Evolutionary conservation across 345 rosid species (phyloP), one percentile per base, ranked within the genome.

Genomic region (Raphanus raphanistrum): DNA sequence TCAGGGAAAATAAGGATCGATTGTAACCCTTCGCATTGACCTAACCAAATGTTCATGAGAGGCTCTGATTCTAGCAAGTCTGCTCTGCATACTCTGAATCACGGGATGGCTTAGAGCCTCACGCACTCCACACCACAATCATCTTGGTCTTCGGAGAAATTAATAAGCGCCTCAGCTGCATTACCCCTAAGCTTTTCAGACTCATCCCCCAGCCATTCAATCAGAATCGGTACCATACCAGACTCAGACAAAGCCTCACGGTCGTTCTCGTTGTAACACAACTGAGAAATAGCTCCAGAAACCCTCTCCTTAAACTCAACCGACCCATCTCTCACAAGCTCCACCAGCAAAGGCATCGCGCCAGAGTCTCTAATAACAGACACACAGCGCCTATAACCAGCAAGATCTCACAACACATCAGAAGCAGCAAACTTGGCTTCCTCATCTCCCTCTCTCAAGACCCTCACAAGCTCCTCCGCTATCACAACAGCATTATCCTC

Each of bases 381-480:
- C 25, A 81, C 80, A 16, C 88, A 84, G 43, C 84, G 88, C 79
- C 83, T 84, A 78, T 85, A 84, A 35, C 86, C 81, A 0, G 86
- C 76, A 27, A 89, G 83, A 83, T 86, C 85, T 88, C 91, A 87
- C 52, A 89, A 31, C 41, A 87, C 87, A 83, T 87, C 86, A 76
- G 87, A 81, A 45, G 91, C 91, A 3, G 89, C 83, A 59, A 78
- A 16, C 71, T 86, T 88, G 41, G 90, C 76, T 43, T 83, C 86
- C 36, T 60, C 52, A 63, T 86, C 83, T 1, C 91, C 91, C 75
- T 86, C 88, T 81, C 86, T 85, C 68, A 87, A 82, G 63, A 89
- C 84, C 80, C 87, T 85, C 67, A 85, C 90, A 66, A 86, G 66
- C 29, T 85, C 83, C 41, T 86, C 87, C 33, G 83, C 86, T 68